phyloP scores from a whole-genome alignment of 768 basidiomycete genomes.

The Chiua virens region DNA sequence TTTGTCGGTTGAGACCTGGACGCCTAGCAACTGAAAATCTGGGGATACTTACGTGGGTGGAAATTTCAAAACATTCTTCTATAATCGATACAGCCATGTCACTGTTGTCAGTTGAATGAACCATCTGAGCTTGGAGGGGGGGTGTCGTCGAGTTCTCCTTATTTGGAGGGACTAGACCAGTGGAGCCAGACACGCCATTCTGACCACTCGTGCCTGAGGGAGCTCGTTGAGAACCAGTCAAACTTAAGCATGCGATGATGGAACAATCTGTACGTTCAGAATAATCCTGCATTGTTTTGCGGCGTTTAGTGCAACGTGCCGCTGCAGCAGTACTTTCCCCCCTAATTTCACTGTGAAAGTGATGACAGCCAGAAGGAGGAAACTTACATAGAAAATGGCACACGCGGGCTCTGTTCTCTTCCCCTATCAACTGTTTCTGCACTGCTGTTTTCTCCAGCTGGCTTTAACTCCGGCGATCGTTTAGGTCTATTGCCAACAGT shows the following conservation, averaged over 20 bases:
- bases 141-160: not conserved
- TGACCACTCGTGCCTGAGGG: not conserved
- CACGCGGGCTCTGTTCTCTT: not conserved
- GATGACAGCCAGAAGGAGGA: not conserved
- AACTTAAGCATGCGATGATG: not conserved
- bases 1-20: not conserved
- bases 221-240: not conserved
- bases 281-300: not conserved
- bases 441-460: too few relatives aligned
- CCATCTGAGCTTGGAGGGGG: not conserved
- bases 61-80: not conserved
- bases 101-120: too few relatives aligned
- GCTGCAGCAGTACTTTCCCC: not conserved
- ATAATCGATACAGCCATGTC: slow-evolving; percentile 3
- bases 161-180: slow-evolving; percentile 3
- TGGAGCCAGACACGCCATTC: slow-evolving; percentile 11
- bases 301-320: slow-evolving; percentile 5
- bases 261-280: not conserved
- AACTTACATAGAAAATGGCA: slow-evolving; percentile 19
- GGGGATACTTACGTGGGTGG: not conserved
- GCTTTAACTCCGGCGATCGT: not conserved
- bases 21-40: not conserved
- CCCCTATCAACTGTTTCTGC: not conserved
- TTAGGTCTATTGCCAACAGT: slow-evolving; percentile 7
- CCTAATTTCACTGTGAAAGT: not conserved